phyloP scores from a whole-genome alignment of 768 basidiomycete species.

The Gloeophyllum trabeum region DNA sequence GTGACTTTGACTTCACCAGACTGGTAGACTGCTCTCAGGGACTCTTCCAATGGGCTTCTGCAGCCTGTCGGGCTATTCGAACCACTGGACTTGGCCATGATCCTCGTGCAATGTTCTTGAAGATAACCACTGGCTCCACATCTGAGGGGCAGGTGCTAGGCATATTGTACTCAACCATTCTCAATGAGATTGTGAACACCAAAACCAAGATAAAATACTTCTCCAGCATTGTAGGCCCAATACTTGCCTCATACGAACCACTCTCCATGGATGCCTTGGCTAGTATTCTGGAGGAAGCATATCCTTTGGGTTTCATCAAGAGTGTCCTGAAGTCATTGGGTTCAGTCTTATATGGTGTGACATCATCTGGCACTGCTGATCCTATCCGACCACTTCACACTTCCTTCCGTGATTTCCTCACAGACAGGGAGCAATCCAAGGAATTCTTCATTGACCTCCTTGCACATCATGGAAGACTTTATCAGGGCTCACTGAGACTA shows the following conservation, averaged over 20 bases:
- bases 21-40: background rate
- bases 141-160: background rate
- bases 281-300: background rate
- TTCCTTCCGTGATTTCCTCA: background rate
- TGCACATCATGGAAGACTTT: too few relatives aligned
- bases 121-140: background rate
- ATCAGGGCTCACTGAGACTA: background rate
- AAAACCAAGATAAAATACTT: background rate
- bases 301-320: too few relatives aligned
- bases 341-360: background rate
- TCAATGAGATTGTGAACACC: background rate
- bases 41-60: background rate
- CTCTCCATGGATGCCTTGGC: background rate
- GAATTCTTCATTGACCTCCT: too few relatives aligned
- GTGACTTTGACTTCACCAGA: background rate
- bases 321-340: too few relatives aligned
- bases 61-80: background rate
- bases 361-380: too few relatives aligned
- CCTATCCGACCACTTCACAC: background rate
- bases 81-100: background rate
- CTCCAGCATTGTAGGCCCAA: background rate
- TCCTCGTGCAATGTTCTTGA: background rate
- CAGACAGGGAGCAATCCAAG: background rate
- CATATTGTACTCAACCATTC: background rate
- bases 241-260: background rate